Percentiles rank a stretch among this genome's conserved stretches.
These are phyloP conservation scores for Gossypium turneri DNA, from an alignment of 345 rosid genomes.

Conservation along the genomic window DNA sequence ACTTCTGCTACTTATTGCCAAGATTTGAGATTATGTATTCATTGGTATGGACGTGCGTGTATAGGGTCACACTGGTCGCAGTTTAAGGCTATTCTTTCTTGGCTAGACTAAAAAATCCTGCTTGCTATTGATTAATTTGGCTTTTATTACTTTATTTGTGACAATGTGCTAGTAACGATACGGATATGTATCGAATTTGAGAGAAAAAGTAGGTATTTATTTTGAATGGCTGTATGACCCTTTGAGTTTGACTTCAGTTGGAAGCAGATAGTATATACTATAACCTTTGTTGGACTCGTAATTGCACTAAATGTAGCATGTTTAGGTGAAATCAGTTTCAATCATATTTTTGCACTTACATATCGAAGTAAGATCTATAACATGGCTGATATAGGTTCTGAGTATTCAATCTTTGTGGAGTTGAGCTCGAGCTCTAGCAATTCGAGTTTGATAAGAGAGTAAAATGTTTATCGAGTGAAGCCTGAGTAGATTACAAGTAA, in stretches of 20 bases:
- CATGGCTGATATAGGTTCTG: neutral
- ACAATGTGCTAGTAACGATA: neutral
- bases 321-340: neutral
- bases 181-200: neutral
- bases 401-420: neutral
- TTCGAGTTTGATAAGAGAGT: neutral
- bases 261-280: neutral
- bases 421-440: neutral
- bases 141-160: neutral
- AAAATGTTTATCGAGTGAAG: too few relatives aligned
- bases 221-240: neutral
- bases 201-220: neutral
- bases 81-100: neutral
- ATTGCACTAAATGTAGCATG: neutral
- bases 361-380: neutral
- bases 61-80: neutral
- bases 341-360: neutral
- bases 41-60: neutral
- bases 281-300: neutral
- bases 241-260: neutral
- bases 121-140: neutral
- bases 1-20: neutral
- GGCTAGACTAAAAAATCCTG: neutral
- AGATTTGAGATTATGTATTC: neutral
- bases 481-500: too few relatives aligned